These are phyloP conservation scores for Fraxinus nigra DNA, from an alignment of 305 asterid species.

Conservation along the genomic window DNA sequence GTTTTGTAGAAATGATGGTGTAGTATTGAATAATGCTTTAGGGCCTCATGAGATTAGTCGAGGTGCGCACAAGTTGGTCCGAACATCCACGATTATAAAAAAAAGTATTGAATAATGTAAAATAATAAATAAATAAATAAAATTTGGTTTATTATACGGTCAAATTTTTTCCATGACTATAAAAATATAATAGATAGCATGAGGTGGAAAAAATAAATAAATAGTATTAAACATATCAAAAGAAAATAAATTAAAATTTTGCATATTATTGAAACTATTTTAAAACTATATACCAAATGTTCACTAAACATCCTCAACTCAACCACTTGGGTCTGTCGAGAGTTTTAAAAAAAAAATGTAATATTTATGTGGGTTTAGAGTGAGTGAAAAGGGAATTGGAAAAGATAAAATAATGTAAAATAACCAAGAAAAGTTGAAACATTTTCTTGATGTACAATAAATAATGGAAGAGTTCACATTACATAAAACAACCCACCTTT, in stretches of 20 bases:
- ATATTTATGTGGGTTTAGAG: neutral
- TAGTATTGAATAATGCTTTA: neutral
- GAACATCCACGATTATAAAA: too few species aligned
- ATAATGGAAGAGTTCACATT: slow-evolving; percentile 26
- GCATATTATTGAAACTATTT: neutral
- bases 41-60: too few species aligned
- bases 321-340: neutral
- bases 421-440: slow-evolving; percentile 25
- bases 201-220: neutral
- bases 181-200: too few species aligned
- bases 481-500: slow-evolving; percentile 31
- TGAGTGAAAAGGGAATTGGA: slow-evolving; percentile 14
- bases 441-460: slow-evolving; percentile 31
- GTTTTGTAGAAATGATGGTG: neutral
- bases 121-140: too few species aligned
- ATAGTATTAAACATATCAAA: neutral
- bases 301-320: neutral
- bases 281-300: neutral
- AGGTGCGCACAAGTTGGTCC: too few species aligned
- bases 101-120: neutral
- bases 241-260: too few species aligned
- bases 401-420: neutral
- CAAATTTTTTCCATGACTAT: neutral
- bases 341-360: slow-evolving; percentile 12
- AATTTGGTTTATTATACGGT: neutral